A percentile compares a stretch with the other conserved stretches of the same genome.
phyloP scores from a whole-genome alignment of 805 yeast genomes.

The Wickerhamiella musiphila region DNA sequence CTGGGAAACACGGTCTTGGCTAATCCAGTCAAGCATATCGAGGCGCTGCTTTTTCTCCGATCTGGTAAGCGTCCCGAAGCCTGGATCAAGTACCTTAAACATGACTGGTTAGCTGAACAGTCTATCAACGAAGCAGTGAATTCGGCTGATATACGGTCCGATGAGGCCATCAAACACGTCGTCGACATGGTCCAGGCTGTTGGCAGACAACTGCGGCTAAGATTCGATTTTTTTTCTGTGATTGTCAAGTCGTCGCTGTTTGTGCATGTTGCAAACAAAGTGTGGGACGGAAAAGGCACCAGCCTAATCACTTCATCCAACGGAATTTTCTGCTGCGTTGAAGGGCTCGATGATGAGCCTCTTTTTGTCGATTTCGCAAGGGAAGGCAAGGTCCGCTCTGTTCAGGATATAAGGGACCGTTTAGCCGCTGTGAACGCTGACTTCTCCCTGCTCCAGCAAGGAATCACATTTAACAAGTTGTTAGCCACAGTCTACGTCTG shows the following conservation, averaged over 20 bases:
- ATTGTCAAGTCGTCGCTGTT: constrained; percentile 10
- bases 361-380: constrained; percentile 14
- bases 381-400: constrained; percentile 9
- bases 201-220: background rate
- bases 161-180: background rate
- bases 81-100: background rate
- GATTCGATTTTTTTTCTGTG: constrained; percentile 9
- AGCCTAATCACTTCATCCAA: constrained; percentile 8
- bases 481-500: constrained; percentile 12
- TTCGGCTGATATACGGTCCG: background rate
- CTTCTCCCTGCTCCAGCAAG: constrained; percentile 5
- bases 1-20: constrained; percentile 11
- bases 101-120: constrained; percentile 1
- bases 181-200: background rate
- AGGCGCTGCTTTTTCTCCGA: constrained; percentile 9
- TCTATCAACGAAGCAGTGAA: background rate
- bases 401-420: constrained; percentile 12
- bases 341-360: constrained; percentile 2
- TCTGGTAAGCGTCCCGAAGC: constrained; percentile 1
- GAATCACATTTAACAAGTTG: constrained; percentile 11
- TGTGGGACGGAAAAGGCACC: constrained; percentile 5
- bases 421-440: constrained; percentile 4
- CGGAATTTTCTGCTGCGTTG: constrained; percentile 10
- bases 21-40: constrained; percentile 9
- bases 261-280: constrained; percentile 5